Evolutionary conservation across 1,284 basidiomycete species (phyloP), one percentile per base, ranked within the genome.

Genomic region (Ganoderma resinaceum): DNA sequence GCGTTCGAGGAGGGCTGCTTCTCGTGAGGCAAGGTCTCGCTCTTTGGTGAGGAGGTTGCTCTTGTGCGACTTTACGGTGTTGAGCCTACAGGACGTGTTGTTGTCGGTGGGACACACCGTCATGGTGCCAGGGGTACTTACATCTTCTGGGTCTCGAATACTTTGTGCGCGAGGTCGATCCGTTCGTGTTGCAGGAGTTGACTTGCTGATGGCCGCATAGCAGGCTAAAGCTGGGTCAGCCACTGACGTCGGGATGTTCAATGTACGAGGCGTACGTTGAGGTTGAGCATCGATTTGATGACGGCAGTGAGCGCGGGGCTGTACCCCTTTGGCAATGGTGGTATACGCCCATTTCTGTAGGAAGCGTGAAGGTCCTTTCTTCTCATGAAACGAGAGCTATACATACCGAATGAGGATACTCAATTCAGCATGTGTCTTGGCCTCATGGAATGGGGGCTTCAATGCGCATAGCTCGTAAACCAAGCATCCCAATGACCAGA

Each of bases 401-500:
- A 76, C 85, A 8, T 62, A 90, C 91, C 94, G 86, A 77, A 97
- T 94, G 68, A 92, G 87, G 70, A 91, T 89, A 66, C 91, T 94
- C 14, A 97, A 84, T 76, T 97, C 95, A 0, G 88, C 86, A 72
- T 96, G 95, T 0, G 95, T 95, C 78, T 94, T 91, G 0, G 95
- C 95, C 80, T 96, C 94, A 75, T 95, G 92, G 75, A 97, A 97
- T 12, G 95, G 95, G 0, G 95, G 95, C 74, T 93, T 92, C 63
- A 95, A 85, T 0, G 97, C 95, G 75, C 97, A 98, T 62, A 99
- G 88, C 81, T 99, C 97, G 79, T 95, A 99, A 46, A 98, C 95
- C 52, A 99, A 86, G 80, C 97, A 99, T 1, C 97, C 97, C 42
- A 99, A 86, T 14, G 95, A 97, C 97, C 97, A 99, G 62, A 99